Conservation (phyloP, 1,139 yeast genomes). For the Hansenula anomala region DNA sequence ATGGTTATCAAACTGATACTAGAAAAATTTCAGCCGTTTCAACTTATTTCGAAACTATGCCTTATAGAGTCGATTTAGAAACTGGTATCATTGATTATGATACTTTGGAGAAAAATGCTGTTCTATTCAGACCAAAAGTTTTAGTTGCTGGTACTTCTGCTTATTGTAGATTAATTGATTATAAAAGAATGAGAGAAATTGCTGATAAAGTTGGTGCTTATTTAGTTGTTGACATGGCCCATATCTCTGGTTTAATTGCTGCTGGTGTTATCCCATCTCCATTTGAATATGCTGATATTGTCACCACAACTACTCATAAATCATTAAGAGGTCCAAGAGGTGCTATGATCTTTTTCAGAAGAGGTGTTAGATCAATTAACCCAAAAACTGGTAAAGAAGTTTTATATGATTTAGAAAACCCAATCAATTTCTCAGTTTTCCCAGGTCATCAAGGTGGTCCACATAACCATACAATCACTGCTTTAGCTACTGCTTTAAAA, state of each 20-base stretch:
- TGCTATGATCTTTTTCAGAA: slow-evolving; percentile 97
- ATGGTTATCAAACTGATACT: slow-evolving; percentile 95
- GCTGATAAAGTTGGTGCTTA: slow-evolving; percentile 97
- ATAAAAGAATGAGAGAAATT: slow-evolving; percentile 91
- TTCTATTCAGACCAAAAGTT: slow-evolving; percentile 89
- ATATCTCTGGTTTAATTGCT: slow-evolving; percentile 92
- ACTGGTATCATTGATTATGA: slow-evolving; percentile 96
- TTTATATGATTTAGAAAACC: slow-evolving; percentile 85
- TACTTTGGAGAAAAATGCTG: slow-evolving; percentile 84
- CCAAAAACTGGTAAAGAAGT: slow-evolving; percentile 91
- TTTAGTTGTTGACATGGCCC: slow-evolving; percentile 97
- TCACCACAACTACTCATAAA: slow-evolving; percentile 97
- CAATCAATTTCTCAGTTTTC: slow-evolving; percentile 96
- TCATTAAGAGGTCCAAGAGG: slow-evolving; percentile 99
- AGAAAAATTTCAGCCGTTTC: slow-evolving; percentile 95
- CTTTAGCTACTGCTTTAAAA: slow-evolving; percentile 92
- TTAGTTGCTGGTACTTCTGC: slow-evolving; percentile 98
- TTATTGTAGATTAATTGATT: slow-evolving; percentile 91
- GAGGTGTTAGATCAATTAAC: slow-evolving; percentile 86
- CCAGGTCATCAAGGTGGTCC: slow-evolving; percentile 99
- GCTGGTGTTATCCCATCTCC: slow-evolving; percentile 97
- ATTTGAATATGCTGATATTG: slow-evolving; percentile 93
- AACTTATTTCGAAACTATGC: slow-evolving; percentile 97
- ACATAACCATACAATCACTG: slow-evolving; percentile 97
- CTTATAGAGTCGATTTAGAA: slow-evolving; percentile 85